A percentile compares a stretch with the other conserved stretches of the same genome.
phyloP scores from a whole-genome alignment of 441 rosid species.

The Bocquillonia castaneifolia region DNA sequence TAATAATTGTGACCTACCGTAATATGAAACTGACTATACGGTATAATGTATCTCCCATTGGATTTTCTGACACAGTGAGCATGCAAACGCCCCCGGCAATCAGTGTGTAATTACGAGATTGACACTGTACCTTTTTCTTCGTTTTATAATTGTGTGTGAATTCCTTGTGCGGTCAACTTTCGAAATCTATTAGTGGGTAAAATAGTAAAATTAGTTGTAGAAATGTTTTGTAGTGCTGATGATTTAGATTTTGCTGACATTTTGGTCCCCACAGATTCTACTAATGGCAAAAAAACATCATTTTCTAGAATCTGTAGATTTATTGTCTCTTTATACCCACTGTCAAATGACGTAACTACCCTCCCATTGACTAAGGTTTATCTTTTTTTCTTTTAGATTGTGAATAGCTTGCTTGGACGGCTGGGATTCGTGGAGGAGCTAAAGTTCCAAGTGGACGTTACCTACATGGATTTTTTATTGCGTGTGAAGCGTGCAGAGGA shows the following conservation, averaged over 20 bases:
- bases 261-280: conserved; percentile 34
- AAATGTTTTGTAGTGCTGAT: conserved; percentile 23
- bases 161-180: not conserved
- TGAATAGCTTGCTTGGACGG: conserved; percentile 45
- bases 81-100: conserved; percentile 30
- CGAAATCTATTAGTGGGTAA: conserved; percentile 26
- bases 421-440: conserved; percentile 44
- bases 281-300: conserved; percentile 37
- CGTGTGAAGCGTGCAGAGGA: conserved; percentile 66
- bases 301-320: conserved; percentile 35
- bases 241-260: conserved; percentile 32
- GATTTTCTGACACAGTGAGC: conserved; percentile 65
- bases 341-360: conserved; percentile 29
- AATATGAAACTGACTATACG: conserved; percentile 59
- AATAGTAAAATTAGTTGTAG: conserved; percentile 12
- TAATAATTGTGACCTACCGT: conserved; percentile 23
- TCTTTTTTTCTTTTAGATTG: conserved; percentile 32
- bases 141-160: not conserved
- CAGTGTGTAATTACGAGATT: conserved; percentile 32
- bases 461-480: conserved; percentile 62
- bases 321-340: not conserved
- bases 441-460: conserved; percentile 51
- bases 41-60: conserved; percentile 51
- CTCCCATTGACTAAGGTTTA: not conserved
- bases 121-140: conserved; percentile 20